These are phyloP conservation scores for Phytophthora parvispora DNA, from an alignment of 352 stramenopile genomes.

Conservation along the genomic window DNA sequence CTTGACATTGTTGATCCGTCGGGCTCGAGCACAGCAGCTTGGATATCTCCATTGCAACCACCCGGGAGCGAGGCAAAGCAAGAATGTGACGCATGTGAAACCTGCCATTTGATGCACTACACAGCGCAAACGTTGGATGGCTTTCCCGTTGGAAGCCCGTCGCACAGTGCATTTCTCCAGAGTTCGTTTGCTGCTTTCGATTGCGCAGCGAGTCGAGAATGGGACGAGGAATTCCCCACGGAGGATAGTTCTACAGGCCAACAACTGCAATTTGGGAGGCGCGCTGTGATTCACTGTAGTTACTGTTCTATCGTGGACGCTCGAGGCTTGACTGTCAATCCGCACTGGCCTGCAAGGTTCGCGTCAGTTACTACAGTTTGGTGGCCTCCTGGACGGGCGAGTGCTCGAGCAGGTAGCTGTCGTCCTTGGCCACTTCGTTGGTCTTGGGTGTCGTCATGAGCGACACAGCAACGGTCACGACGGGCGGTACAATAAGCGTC, in stretches of 20 bases:
- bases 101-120: neutral
- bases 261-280: neutral
- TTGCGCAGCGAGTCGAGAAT: too few species aligned
- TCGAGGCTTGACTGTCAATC: neutral
- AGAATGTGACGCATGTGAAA: neutral
- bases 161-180: too few species aligned
- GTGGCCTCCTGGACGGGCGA: slow-evolving; percentile 13
- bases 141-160: too few species aligned
- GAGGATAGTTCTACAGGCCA: too few species aligned
- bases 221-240: neutral
- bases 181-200: too few species aligned
- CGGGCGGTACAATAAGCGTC: slow-evolving; percentile 55
- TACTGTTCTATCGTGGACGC: neutral
- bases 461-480: slow-evolving; percentile 58
- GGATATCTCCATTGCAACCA: neutral
- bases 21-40: neutral
- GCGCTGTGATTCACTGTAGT: neutral
- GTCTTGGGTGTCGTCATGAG: slow-evolving; percentile 38
- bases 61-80: neutral
- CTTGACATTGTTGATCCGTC: neutral
- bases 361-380: neutral
- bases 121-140: too few species aligned
- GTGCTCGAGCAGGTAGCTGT: slow-evolving; percentile 23
- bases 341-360: too few species aligned
- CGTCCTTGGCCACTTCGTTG: slow-evolving; percentile 16